Evolutionary conservation across 257 asterid genomes (phyloP).

Genomic region (Solanum rostratum): DNA sequence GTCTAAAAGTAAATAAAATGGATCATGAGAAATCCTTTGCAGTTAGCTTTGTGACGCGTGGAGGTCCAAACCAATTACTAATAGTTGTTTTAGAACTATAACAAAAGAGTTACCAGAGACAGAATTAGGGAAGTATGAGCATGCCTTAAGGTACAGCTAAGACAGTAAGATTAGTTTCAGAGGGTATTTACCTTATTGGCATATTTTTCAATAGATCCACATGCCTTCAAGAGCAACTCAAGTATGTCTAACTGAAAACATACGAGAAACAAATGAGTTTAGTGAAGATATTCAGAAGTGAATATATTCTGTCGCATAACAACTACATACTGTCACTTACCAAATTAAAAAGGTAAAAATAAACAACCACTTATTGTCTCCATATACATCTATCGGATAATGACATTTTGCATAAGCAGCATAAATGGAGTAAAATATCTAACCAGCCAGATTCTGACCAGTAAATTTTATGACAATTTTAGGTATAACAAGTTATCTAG

Average conservation of each 20-base stretch:
- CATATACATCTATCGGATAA: neutral
- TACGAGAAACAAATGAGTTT: neutral
- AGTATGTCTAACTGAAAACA: slow-evolving; percentile 68
- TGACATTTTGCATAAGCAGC: neutral
- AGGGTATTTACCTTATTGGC: slow-evolving; percentile 42
- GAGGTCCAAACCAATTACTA: neutral
- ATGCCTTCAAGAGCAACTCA: slow-evolving; percentile 74
- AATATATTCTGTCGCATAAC: neutral
- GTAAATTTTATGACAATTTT: neutral
- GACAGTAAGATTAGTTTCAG: neutral
- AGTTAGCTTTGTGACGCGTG: neutral
- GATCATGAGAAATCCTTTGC: neutral
- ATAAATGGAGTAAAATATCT: neutral
- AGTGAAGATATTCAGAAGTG: neutral
- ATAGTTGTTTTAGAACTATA: neutral
- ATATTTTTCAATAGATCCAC: slow-evolving; percentile 38
- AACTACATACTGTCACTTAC: neutral
- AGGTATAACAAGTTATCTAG: neutral
- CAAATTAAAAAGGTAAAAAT: neutral
- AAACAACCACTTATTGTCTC: neutral
- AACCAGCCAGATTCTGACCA: neutral
- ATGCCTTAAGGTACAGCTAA: neutral
- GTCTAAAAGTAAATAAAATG: neutral
- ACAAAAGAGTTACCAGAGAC: neutral
- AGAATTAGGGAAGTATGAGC: neutral